Base-by-base conservation (phyloP, 495 filamentous ascomycete genomes). In the Tuber brumale region DNA sequence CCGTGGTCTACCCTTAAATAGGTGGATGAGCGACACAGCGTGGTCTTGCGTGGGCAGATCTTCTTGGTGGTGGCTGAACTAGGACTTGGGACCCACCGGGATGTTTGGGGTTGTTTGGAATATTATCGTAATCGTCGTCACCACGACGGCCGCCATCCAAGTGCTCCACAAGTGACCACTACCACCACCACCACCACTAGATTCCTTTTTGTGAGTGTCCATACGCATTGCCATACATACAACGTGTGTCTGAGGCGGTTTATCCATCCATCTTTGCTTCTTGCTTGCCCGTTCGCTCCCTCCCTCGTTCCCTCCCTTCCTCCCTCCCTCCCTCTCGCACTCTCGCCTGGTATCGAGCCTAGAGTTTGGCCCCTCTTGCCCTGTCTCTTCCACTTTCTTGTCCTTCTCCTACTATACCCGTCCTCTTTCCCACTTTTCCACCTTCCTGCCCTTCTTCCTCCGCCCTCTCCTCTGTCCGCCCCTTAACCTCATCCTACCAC, bases 11-110 rank as follows among this genome's bases (percentile, higher is more conserved):
- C 57, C 27, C 27, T 3, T 8, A 16, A 31, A 31, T 66, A 18
- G 18, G n/a, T 31, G 18, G 19, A 35, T 0, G 12, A 19, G 19
- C 27, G 27, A 16, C 14, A 18, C 27, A 66, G 57, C 31, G 31
- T 66, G 75, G 76, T 78, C 72, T 70, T 78, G 77, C 77, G 76
- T 79, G 77, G 76, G 77, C 75, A 61, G 76, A 79, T 78, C 72
- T 72, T 78, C 57, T 66, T 66, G 27, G 57, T 66, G 76, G 76
- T 79, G 77, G 77, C 77, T 79, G 76, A 76, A 71, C 71, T 48
- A 48, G 76, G 77, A 72, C 70, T 77, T 69, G 51, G 51, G 72
- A 27, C 31, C 57, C 70, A 75, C 76, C 45, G 57, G 76, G 76
- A 51, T 79, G 43, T 70, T 72, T 72, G 79, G 78, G 71, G 70